phyloP scores from a whole-genome alignment of 106 monocot genomes.

The Dendrobium huoshanense region DNA sequence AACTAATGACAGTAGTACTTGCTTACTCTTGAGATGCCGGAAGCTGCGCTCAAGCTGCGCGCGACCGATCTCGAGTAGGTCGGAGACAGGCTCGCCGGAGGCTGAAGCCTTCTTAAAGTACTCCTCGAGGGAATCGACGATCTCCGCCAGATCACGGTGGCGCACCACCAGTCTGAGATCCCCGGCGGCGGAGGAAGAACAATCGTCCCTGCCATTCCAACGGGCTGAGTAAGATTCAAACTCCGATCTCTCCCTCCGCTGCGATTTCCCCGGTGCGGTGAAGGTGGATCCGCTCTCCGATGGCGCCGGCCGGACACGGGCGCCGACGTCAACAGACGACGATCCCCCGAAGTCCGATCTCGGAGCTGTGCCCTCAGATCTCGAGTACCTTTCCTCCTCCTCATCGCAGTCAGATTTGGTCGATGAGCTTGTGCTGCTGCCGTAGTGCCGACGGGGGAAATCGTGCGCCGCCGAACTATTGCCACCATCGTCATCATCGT shows the following conservation, averaged over 20 bases:
- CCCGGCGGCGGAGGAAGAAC: conserved; percentile 9
- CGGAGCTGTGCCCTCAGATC: conserved; percentile 38
- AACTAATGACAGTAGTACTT: not conserved
- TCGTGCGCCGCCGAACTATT: not conserved
- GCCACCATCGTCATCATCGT: conserved; percentile 19
- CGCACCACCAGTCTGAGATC: conserved; percentile 56
- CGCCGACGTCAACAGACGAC: not conserved
- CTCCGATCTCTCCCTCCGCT: conserved; percentile 22
- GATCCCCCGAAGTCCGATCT: conserved; percentile 40
- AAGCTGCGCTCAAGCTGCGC: conserved; percentile 85
- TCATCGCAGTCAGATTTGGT: conserved; percentile 29
- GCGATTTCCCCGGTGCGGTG: conserved; percentile 3
- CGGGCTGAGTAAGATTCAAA: conserved; percentile 13
- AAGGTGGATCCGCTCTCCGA: conserved; percentile 40
- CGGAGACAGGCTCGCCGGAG: conserved; percentile 60
- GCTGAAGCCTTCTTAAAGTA: conserved; percentile 72
- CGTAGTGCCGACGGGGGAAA: conserved; percentile 15
- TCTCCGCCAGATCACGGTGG: conserved; percentile 78
- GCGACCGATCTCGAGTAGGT: conserved; percentile 75
- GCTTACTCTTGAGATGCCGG: conserved; percentile 87
- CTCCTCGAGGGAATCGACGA: conserved; percentile 74
- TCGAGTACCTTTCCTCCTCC: conserved; percentile 21
- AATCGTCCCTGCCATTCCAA: conserved; percentile 16
- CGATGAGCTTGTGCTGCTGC: conserved; percentile 39
- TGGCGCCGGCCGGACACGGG: conserved; percentile 20